Percentiles rank a stretch among this genome's conserved stretches.
Conservation (phyloP, 768 basidiomycete species). For the Strobilomyces echinocephalus region DNA sequence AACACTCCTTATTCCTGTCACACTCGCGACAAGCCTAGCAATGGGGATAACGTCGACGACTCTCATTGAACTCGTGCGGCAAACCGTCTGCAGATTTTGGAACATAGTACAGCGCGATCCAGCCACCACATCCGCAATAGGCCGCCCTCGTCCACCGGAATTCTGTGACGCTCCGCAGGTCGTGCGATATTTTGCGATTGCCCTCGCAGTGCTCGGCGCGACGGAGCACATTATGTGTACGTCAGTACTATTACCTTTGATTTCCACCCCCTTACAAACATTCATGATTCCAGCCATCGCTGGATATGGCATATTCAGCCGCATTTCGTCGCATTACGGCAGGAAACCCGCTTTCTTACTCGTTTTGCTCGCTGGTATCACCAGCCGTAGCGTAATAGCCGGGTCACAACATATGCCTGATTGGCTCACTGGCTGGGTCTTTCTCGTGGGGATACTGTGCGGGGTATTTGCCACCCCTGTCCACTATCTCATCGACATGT, state of each 20-base stretch:
- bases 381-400: constrained; percentile 13
- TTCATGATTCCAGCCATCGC: constrained; percentile 16
- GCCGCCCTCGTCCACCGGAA: constrained; percentile 4
- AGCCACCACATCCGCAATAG: constrained; percentile 1
- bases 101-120: constrained; percentile 9
- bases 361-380: constrained; percentile 4
- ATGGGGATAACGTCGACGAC: constrained; percentile 23
- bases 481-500: constrained; percentile 24
- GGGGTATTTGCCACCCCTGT: constrained; percentile 11
- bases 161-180: constrained; percentile 22
- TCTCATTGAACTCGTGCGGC: constrained; percentile 22
- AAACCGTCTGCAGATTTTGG: constrained; percentile 26
- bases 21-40: constrained; percentile 22
- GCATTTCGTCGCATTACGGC: constrained; percentile 24
- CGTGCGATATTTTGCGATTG: constrained; percentile 19
- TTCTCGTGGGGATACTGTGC: constrained; percentile 18
- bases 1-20: constrained; percentile 26
- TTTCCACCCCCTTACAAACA: constrained; percentile 2
- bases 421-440: constrained; percentile 13
- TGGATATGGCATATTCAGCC: constrained; percentile 20
- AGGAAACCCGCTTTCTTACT: constrained; percentile 23
- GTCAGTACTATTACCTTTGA: background rate
- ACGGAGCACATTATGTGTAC: constrained; percentile 20
- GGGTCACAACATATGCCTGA: constrained; percentile 14
- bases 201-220: constrained; percentile 13